These are phyloP conservation scores for Rhodomyrtus tomentosa DNA, from an alignment of 345 rosid species.

Conservation along the genomic window DNA sequence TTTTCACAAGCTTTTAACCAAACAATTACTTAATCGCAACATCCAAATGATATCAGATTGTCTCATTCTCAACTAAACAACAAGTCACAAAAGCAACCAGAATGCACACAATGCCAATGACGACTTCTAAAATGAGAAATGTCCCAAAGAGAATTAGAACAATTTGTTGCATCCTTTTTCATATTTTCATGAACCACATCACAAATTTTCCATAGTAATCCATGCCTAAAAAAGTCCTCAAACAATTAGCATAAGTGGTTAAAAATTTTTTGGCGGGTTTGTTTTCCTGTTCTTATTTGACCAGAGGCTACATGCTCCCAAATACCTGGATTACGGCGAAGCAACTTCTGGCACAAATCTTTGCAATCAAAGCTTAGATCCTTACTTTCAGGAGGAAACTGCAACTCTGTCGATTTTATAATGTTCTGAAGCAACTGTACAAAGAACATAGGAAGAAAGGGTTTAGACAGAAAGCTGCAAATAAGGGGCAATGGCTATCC, in stretches of 20 bases:
- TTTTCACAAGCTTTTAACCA: not conserved
- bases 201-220: not conserved
- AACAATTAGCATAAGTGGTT: not conserved
- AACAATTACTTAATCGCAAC: not conserved
- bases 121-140: not conserved
- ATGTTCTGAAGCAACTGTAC: slow-evolving; percentile 90
- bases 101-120: not conserved
- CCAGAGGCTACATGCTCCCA: not conserved
- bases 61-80: not conserved
- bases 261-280: not conserved
- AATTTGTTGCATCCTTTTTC: not conserved
- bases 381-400: slow-evolving; percentile 50
- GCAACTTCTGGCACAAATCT: slow-evolving; percentile 83
- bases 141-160: not conserved
- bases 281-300: not conserved
- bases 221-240: not conserved
- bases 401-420: slow-evolving; percentile 66
- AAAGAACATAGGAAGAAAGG: not conserved
- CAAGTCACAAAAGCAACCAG: not conserved
- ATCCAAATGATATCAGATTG: not conserved
- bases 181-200: not conserved
- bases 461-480: not conserved
- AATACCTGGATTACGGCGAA: slow-evolving; percentile 86
- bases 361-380: slow-evolving; percentile 59
- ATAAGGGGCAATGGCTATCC: not conserved